phyloP scores from a whole-genome alignment of 129 eudicot genomes.

The Logfia minima region DNA sequence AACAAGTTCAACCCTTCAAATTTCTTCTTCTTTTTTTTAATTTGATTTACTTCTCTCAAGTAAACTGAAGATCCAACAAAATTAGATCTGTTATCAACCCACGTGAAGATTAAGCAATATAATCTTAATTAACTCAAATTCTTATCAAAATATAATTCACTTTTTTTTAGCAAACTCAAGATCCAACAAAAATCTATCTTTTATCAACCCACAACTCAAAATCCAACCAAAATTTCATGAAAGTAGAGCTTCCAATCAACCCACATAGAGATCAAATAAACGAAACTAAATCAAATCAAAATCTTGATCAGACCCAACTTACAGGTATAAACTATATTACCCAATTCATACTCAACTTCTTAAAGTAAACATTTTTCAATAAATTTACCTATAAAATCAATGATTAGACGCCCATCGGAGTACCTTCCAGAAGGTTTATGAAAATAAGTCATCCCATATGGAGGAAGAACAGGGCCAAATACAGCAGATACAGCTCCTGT shows the following conservation, averaged over 20 bases:
- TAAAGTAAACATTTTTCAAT: not conserved
- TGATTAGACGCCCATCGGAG: slow-evolving; percentile 18
- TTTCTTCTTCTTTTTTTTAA: not conserved
- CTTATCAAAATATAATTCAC: too few species aligned
- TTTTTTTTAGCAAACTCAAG: too few species aligned
- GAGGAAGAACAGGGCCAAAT: not conserved
- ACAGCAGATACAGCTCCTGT: slow-evolving; percentile 5
- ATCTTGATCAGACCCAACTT: not conserved
- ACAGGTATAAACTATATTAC: not conserved
- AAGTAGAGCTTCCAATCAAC: not conserved
- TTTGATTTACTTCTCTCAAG: slow-evolving; percentile 12
- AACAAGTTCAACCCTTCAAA: not conserved
- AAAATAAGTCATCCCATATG: slow-evolving; percentile 2
- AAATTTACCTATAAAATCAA: not conserved
- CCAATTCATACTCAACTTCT: not conserved
- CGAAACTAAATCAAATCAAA: not conserved
- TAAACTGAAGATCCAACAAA: too few species aligned
- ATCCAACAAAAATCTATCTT: too few species aligned
- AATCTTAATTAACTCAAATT: not conserved
- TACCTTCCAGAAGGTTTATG: slow-evolving; percentile 16
- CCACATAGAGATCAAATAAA: slow-evolving; percentile 12
- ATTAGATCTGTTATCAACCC: too few species aligned
- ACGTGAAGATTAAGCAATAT: too few species aligned
- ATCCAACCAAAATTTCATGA: not conserved
- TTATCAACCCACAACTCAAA: slow-evolving; percentile 2